Base-by-base conservation (phyloP, 106 monocot species). In the Dioscorea alata region DNA sequence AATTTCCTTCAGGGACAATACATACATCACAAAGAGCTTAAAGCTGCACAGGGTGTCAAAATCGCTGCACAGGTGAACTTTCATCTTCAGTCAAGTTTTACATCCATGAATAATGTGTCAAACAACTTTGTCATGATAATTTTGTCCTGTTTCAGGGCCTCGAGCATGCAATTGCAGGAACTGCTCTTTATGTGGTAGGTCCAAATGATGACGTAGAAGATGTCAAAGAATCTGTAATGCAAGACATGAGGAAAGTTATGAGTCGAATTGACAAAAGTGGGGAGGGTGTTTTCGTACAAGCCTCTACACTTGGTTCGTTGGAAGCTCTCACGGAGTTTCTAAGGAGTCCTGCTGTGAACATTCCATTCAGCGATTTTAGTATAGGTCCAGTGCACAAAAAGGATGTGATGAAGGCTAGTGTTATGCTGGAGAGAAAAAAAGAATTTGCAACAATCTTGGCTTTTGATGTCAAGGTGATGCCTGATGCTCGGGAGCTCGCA, bases 321-420 rank as follows among this genome's bases (percentile, higher is more conserved):
- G 97, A 99, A 83, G 97, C 97, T 35, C 87, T 99, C 14, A 80
- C 84, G 2, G 92, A 87, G 78, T 99, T 89, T 71, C 69, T 99
- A 69, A 93, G 90, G 66, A 78, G 63, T 20, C 92, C 92, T 48
- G 87, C 74, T 16, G 92, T 93, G 12, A 90, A 83, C 73, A 99
- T 99, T 60, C 97, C 97, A 14, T 89, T 99, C 34, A 77, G 84
- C 60, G 97, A 90, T 50, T 93, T 92, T 51, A 89, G 62, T 68
- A 99, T 99, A 49, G 97, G 97, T 65, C 97, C 97, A 13, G 92
- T 99, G 4, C 89, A 92, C 81, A 99, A 93, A 75, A 99, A 92
- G 58, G 97, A 99, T 70, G 97, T 99, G 14, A 90, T 99, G 89
- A 99, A 99, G 69, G 97, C 97, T 23, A 92, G 92, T 77, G 92